phyloP scores from a whole-genome alignment of 768 basidiomycete genomes.

The Mycena latifolia region DNA sequence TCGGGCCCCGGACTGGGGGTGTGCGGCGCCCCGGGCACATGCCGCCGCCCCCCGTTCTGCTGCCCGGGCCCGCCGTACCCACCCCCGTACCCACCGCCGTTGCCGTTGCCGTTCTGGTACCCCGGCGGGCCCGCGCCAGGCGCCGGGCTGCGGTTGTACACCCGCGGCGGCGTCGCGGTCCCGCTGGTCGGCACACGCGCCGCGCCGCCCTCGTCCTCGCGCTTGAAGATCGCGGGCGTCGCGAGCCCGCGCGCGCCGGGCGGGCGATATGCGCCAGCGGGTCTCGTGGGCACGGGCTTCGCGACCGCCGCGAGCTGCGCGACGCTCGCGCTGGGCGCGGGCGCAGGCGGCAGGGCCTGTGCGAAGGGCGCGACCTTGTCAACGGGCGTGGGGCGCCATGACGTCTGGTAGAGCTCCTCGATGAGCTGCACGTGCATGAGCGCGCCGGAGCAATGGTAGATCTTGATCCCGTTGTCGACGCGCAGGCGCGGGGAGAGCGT shows the following conservation, averaged over 20 bases:
- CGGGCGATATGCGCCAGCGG: slow-evolving; percentile 92
- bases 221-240: slow-evolving; percentile 90
- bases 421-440: slow-evolving; percentile 86
- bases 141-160: slow-evolving; percentile 69
- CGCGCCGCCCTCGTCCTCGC: slow-evolving; percentile 90
- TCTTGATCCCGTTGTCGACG: slow-evolving; percentile 97
- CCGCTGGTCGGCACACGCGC: slow-evolving; percentile 65
- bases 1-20: slow-evolving; percentile 61
- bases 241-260: slow-evolving; percentile 92
- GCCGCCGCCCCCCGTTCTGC: slow-evolving; percentile 60
- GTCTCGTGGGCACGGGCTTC: slow-evolving; percentile 70
- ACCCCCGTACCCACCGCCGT: slow-evolving; percentile 46
- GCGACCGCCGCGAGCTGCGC: slow-evolving; percentile 58
- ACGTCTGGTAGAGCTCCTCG: slow-evolving; percentile 92
- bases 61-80: slow-evolving; percentile 40
- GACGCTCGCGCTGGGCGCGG: slow-evolving; percentile 73
- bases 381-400: slow-evolving; percentile 83
- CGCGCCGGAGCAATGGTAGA: slow-evolving; percentile 93
- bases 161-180: slow-evolving; percentile 72
- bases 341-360: slow-evolving; percentile 73
- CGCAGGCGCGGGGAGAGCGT: slow-evolving; percentile 95
- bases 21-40: slow-evolving; percentile 80
- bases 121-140: slow-evolving; percentile 54
- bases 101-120: slow-evolving; percentile 50
- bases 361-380: slow-evolving; percentile 79